Conservation (phyloP, 192 early-diverging fungal species). For the Cetraspora pellucida region DNA sequence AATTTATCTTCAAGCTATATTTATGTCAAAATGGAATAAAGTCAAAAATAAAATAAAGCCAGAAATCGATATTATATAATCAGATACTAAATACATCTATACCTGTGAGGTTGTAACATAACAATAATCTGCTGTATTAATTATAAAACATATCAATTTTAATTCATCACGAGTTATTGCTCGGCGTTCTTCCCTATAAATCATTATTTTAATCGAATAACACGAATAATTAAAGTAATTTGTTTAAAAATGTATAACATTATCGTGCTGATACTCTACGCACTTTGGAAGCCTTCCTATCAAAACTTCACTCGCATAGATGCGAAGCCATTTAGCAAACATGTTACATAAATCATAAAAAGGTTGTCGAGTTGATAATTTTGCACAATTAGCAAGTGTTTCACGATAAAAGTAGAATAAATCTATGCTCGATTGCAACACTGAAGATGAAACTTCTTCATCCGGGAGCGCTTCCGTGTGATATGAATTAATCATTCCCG, state of each 20-base stretch:
- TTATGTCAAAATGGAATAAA: conserved; percentile 15
- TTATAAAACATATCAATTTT: conserved; percentile 70
- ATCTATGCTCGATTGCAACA: conserved; percentile 88
- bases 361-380: conserved; percentile 81
- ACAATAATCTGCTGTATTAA: conserved; percentile 98
- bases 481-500: conserved; percentile 43
- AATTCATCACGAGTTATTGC: conserved; percentile 69
- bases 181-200: conserved; percentile 63
- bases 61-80: neutral
- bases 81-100: neutral
- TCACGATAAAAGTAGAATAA: conserved; percentile 91
- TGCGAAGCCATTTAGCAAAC: conserved; percentile 78
- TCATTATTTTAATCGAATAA: conserved; percentile 4
- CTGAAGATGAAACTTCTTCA: conserved; percentile 60
- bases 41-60: too few species aligned
- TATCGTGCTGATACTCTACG: conserved; percentile 28
- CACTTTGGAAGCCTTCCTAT: conserved; percentile 70
- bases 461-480: conserved; percentile 51
- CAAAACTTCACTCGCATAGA: conserved; percentile 81
- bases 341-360: conserved; percentile 81
- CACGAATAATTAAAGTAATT: neutral
- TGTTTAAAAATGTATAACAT: neutral
- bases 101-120: conserved; percentile 76
- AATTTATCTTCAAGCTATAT: conserved; percentile 87
- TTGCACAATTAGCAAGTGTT: conserved; percentile 81